Evolutionary conservation across 768 basidiomycete genomes (phyloP).

Genomic region (Kwoniella bestiolae): DNA sequence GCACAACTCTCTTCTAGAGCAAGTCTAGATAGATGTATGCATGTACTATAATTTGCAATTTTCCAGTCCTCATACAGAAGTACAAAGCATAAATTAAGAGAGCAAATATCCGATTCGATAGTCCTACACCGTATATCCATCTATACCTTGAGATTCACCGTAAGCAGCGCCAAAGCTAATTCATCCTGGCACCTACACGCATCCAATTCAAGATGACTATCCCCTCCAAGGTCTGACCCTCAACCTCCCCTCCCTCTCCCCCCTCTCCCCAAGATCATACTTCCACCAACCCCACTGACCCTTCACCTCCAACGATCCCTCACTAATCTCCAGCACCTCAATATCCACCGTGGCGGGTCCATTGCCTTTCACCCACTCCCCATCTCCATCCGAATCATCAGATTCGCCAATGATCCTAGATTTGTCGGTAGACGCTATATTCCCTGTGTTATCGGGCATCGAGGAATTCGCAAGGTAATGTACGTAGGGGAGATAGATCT

Average conservation of each 20-base stretch:
- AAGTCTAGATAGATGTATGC: conserved; percentile 10
- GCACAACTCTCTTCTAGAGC: not conserved
- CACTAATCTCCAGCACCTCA: conserved; percentile 30
- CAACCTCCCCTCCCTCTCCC: conserved; percentile 25
- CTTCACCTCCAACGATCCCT: conserved; percentile 30
- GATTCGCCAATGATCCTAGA: conserved; percentile 25
- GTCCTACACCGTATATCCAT: not conserved
- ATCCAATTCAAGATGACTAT: not conserved
- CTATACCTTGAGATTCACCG: too few relatives aligned
- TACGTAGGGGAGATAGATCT: conserved; percentile 86
- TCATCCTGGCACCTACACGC: too few relatives aligned
- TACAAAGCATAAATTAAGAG: too few relatives aligned
- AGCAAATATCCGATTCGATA: too few relatives aligned
- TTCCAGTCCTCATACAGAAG: not conserved
- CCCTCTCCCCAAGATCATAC: conserved; percentile 25
- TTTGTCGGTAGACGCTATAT: conserved; percentile 49
- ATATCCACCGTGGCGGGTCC: conserved; percentile 35
- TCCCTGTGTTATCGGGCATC: not conserved
- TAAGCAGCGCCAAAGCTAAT: too few relatives aligned
- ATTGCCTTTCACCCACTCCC: conserved; percentile 29
- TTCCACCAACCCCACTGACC: conserved; percentile 45
- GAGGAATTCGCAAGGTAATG: conserved; percentile 80
- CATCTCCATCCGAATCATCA: conserved; percentile 9
- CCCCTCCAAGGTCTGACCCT: conserved; percentile 25
- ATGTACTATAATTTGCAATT: conserved; percentile 20